Evolutionary conservation across 2,329 filamentous ascomycete species (phyloP), one percentile per base, ranked within the genome.

Genomic region (Colletotrichum sp.): DNA sequence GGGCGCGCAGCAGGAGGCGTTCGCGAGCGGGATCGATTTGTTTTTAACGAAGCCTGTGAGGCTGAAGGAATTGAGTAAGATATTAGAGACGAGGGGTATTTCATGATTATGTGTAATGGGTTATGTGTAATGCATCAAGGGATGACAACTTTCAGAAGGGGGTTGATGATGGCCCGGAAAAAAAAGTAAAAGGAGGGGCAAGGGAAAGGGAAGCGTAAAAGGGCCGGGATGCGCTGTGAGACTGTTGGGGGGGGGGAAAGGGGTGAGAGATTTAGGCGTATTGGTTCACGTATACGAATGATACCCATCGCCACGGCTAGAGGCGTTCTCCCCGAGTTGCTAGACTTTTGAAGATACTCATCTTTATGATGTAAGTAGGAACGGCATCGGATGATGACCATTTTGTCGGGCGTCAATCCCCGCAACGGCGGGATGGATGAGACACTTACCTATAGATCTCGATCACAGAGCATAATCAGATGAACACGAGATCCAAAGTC

Each of bases 21-120:
- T 89, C 66, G 87, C 86, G 2, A 89, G 86, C 66, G 90, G 90
- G 1, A 84, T 91, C 9, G 89, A 92, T 75, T 73, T 90, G 13
- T 91, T 90, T 69, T 78, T 92, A 21, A 90, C 90, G 49, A 91
- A 91, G 78, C 90, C 90, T 0, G 88, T 91, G 1, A 81, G 83
- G 6, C 76, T 89, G 21, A 86, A 85, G 30, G 84, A 87, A 32
- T 72, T 89, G 18, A 78, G 70, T 15, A 70, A n/a, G 4, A 77
- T 77, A 18, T 8, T 77, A 8, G 69, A 69, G 26, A 67, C 36
- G 10, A 73, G 44, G n/a, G 60, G 24, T 8, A 10, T 68, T 9
- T 52, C 62, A n/a, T 66, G 26, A 69, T 26, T 21, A 30, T 60
- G 24, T 30, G 9, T 60, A 24, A 59, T 59, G 44, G 44, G 3